Evolutionary conservation across 768 basidiomycete species (phyloP).

Genomic region (Termitomyces sp.): DNA sequence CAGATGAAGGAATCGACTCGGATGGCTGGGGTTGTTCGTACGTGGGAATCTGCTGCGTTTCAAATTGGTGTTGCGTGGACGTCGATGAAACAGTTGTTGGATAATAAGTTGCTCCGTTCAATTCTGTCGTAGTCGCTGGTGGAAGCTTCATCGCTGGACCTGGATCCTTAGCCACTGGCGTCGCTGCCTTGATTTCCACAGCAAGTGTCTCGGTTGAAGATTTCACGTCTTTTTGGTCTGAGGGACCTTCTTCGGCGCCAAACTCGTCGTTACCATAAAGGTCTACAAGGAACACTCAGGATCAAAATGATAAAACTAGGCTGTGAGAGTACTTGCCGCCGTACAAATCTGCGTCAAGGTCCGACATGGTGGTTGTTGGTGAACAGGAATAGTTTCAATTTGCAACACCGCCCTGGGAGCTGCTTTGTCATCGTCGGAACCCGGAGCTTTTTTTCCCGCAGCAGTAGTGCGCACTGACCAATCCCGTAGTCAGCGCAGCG

Average conservation of each 20-base stretch:
- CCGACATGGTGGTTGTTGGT: conserved; percentile 48
- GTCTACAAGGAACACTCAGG: conserved; percentile 32
- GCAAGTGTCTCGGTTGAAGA: conserved; percentile 20
- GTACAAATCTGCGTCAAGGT: conserved; percentile 87
- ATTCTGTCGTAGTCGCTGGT: conserved; percentile 13
- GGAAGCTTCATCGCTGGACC: conserved; percentile 16
- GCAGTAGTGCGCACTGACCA: too few species aligned
- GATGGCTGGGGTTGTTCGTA: conserved; percentile 59
- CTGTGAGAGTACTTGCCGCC: conserved; percentile 50
- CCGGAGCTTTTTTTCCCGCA: background rate
- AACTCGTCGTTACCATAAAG: conserved; percentile 74
- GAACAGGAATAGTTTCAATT: conserved; percentile 14
- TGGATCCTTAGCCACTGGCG: conserved; percentile 6
- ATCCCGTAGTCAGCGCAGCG: background rate
- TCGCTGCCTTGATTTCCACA: conserved; percentile 13
- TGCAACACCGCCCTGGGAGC: conserved; percentile 8
- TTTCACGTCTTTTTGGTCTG: conserved; percentile 28
- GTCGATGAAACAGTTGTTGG: conserved; percentile 14
- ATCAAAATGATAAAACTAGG: background rate
- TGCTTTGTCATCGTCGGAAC: conserved; percentile 14
- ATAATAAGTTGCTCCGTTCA: conserved; percentile 10
- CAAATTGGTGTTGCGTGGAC: conserved; percentile 22
- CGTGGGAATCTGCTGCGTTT: conserved; percentile 72
- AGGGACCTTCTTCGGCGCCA: conserved; percentile 32
- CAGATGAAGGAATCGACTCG: conserved; percentile 28